Evolutionary conservation across 352 stramenopile genomes (phyloP).

Genomic region (Phytophthora palmivora): DNA sequence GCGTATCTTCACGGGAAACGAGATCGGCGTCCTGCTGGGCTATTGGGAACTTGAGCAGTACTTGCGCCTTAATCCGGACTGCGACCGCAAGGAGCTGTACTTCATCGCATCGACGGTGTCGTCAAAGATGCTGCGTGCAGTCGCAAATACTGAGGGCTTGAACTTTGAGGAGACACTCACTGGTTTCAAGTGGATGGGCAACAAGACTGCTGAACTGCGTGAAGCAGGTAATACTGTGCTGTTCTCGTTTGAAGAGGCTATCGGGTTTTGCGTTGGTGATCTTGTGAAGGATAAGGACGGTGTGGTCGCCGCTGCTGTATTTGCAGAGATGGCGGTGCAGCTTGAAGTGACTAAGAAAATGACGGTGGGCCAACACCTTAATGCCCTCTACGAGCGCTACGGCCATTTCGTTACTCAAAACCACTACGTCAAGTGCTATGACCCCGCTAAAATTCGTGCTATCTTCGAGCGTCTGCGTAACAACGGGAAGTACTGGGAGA

Average conservation of each 20-base stretch:
- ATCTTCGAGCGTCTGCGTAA: conserved; percentile 95
- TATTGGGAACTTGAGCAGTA: conserved; percentile 91
- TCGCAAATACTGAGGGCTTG: conserved; percentile 93
- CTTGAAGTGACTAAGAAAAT: conserved; percentile 54
- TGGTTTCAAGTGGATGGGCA: conserved; percentile 99
- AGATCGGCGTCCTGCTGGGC: conserved; percentile 97
- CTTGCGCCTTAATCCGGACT: conserved; percentile 59
- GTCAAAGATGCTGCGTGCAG: conserved; percentile 96
- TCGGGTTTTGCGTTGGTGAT: conserved; percentile 97
- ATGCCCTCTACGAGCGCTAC: conserved; percentile 93
- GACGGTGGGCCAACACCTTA: conserved; percentile 79
- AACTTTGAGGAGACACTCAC: conserved; percentile 98
- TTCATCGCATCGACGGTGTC: conserved; percentile 97
- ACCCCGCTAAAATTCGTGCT: conserved; percentile 80
- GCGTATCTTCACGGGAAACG: conserved; percentile 98
- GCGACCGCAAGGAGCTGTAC: conserved; percentile 71
- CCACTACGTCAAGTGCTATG: conserved; percentile 97
- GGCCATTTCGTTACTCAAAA: conserved; percentile 98
- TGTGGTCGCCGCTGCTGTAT: conserved; percentile 92
- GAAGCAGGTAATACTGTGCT: conserved; percentile 92
- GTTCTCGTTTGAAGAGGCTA: conserved; percentile 98
- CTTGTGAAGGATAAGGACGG: conserved; percentile 99
- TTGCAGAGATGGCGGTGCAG: conserved; percentile 90
- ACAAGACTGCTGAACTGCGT: conserved; percentile 84
- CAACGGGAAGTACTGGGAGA: conserved; percentile 84